Evolutionary conservation across 2,329 filamentous ascomycete species (phyloP), one percentile per base, ranked within the genome.

Genomic region (Arthrobotrys sphaeroides): DNA sequence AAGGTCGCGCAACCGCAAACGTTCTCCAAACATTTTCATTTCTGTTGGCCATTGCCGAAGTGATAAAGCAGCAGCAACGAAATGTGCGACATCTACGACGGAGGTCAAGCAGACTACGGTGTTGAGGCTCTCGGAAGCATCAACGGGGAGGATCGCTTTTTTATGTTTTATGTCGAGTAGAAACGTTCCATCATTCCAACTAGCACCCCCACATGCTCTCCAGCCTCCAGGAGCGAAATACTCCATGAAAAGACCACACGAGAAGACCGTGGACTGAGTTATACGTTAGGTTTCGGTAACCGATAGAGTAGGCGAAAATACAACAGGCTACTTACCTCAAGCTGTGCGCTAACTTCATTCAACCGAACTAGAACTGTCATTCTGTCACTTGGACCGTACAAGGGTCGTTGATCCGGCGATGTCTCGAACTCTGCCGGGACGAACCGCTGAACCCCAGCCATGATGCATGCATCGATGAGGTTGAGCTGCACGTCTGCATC

Each of bases 341-440:
- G 57, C 2, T 36, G 43, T 10, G 31, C 20, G 31, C 69, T 77
- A 9, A 78, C 70, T 64, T 78, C 77, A 12, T 78, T 74, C 24
- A 79, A 77, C 7, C 66, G 68, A 51, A 73, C 69, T 31, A 78
- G 66, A 18, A 78, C 78, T 16, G 62, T 78, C 49, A 79, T 73
- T 45, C 69, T 77, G 36, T 79, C 67, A 12, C 77, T 62, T 5
- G 60, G 67, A 7, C 53, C 53, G 24, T 76, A 78, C 53, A 79
- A 57, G 26, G 78, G 78, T 26, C 77, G 73, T 36, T 70, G 64
- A 16, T 59, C 73, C 13, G 76, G 78, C 3, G 73, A 73, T 9
- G 70, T 77, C 26, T 79, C 78, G 43, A 79, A 79, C 60, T 79
- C 78, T 24, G 78, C 77, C 4, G 78, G 78, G 13, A 77, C 77